These are phyloP conservation scores for Oldenlandia corymbosa DNA, from an alignment of 257 asterid genomes.

Conservation along the genomic window DNA sequence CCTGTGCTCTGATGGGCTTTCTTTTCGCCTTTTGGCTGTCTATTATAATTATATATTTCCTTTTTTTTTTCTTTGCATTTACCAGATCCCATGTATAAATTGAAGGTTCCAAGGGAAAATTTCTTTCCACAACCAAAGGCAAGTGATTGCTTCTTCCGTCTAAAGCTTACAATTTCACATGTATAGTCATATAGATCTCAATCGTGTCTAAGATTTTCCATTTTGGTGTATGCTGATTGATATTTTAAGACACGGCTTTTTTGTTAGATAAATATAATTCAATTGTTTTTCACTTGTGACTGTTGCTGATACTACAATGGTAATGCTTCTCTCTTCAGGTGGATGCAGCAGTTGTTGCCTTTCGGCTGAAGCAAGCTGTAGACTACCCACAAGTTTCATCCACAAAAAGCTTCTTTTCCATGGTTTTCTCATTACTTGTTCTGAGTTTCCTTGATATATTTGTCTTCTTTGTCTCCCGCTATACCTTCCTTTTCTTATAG, in stretches of 20 bases:
- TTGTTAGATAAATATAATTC: background rate
- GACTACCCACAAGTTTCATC: constrained; percentile 82
- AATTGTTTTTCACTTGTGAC: background rate
- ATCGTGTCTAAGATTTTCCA: background rate
- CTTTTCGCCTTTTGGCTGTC: background rate
- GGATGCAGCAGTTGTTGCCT: constrained; percentile 83
- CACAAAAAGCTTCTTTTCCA: constrained; percentile 83
- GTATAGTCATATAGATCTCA: background rate
- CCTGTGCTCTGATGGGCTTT: background rate
- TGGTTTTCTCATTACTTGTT: constrained; percentile 53
- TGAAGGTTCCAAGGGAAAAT: constrained; percentile 69
- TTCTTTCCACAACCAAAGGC: constrained; percentile 96
- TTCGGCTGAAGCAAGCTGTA: constrained; percentile 57
- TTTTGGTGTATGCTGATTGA: background rate
- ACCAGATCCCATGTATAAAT: constrained; percentile 75
- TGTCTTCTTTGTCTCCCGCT: background rate
- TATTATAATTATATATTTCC: background rate
- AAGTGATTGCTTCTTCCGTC: constrained; percentile 17
- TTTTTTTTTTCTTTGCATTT: constrained; percentile 8
- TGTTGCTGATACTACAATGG: background rate
- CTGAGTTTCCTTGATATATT: no score
- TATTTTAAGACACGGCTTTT: background rate
- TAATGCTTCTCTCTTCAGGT: constrained; percentile 45
- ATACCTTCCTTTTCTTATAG: background rate
- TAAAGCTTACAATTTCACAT: background rate